These are phyloP conservation scores for Durotheca rogersii DNA, from an alignment of 495 filamentous ascomycete genomes.

Conservation along the genomic window DNA sequence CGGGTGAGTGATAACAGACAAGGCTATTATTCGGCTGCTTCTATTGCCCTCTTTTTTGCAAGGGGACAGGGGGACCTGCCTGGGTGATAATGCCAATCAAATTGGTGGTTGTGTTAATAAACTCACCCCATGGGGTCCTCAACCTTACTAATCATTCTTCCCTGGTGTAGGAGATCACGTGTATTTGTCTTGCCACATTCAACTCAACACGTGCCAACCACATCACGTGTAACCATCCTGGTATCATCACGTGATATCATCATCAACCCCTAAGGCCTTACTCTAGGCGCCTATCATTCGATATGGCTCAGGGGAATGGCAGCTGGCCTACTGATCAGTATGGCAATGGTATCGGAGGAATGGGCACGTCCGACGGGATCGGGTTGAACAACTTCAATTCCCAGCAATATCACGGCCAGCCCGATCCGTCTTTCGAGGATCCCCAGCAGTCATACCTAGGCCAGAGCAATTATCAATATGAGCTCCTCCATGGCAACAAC, in stretches of 20 bases:
- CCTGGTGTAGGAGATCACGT: not conserved
- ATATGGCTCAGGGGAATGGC: constrained; percentile 11
- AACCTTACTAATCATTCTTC: not conserved
- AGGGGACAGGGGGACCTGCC: not conserved
- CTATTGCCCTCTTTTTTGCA: too few species aligned
- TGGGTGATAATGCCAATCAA: too few species aligned
- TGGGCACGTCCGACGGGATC: not conserved
- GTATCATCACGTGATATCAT: not conserved
- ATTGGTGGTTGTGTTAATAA: too few species aligned
- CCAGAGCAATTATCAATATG: not conserved
- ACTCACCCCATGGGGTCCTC: not conserved
- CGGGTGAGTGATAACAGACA: not conserved
- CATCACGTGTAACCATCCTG: too few species aligned
- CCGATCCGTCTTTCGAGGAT: not conserved
- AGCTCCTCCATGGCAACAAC: not conserved
- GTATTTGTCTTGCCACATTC: not conserved
- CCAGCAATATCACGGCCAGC: not conserved
- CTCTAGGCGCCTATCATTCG: not conserved
- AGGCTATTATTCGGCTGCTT: not conserved
- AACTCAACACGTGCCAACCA: constrained; percentile 16
- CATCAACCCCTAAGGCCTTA: too few species aligned
- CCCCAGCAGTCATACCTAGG: not conserved
- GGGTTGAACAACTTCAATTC: constrained; percentile 6
- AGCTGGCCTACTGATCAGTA: constrained; percentile 9
- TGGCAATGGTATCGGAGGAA: constrained; percentile 5